Evolutionary conservation across 1,284 basidiomycete species (phyloP).

Genomic region (Peniophora sp.): DNA sequence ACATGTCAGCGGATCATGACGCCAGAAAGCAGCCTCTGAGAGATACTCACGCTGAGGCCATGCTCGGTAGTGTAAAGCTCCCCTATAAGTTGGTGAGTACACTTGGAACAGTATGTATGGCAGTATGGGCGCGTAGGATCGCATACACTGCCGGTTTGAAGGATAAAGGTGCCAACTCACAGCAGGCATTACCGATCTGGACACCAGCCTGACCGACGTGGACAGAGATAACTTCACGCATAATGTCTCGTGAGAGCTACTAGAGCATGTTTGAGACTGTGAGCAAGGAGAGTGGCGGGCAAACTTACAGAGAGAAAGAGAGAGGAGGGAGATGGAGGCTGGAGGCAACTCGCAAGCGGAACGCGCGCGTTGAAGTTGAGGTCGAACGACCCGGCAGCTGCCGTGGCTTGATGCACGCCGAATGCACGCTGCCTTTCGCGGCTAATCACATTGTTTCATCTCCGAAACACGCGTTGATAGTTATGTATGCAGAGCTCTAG

Average conservation of each 20-base stretch:
- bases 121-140: conserved; percentile 8
- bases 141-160: conserved; percentile 6
- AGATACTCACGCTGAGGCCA: conserved; percentile 77
- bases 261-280: not conserved
- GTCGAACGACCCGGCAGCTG: too few relatives aligned
- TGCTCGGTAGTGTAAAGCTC: conserved; percentile 95
- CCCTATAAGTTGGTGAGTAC: conserved; percentile 32
- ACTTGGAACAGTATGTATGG: not conserved
- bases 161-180: conserved; percentile 39
- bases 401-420: too few relatives aligned
- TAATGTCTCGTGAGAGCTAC: conserved; percentile 26
- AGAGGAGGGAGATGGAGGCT: conserved; percentile 1
- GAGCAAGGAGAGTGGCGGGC: conserved; percentile 6
- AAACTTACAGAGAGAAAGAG: not conserved
- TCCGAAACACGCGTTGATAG: too few relatives aligned
- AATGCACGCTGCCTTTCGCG: too few relatives aligned
- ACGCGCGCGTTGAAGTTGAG: not conserved
- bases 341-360: not conserved
- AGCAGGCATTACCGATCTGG: conserved; percentile 95
- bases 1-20: conserved; percentile 5
- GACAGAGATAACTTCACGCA: conserved; percentile 92
- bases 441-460: too few relatives aligned
- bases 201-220: conserved; percentile 95
- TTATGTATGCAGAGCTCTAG: not conserved
- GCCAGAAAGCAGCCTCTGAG: conserved; percentile 6